A percentile compares a stretch with the other conserved stretches of the same genome.
Evolutionary conservation across 2,329 filamentous ascomycete genomes (phyloP).

Genomic region (Dactylellina haptotyla): DNA sequence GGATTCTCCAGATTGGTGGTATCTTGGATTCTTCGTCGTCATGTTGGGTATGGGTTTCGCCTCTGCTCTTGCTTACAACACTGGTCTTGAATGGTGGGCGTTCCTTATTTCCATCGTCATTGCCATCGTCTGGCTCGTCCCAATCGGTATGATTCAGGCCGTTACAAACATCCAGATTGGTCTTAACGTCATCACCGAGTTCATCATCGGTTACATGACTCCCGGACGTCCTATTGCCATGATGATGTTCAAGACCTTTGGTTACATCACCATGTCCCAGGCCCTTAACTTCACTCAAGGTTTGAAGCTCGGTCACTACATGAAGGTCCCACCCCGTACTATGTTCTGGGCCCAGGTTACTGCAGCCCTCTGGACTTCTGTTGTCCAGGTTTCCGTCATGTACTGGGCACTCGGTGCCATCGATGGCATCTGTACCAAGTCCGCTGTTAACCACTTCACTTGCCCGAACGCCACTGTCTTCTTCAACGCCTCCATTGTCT

Average conservation of each 20-base stretch:
- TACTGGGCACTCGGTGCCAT: conserved; percentile 73
- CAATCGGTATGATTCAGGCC: conserved; percentile 71
- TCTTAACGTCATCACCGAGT: conserved; percentile 66
- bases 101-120: conserved; percentile 69
- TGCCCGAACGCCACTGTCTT: conserved; percentile 71
- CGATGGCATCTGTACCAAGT: conserved; percentile 70
- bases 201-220: conserved; percentile 66
- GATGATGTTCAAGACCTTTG: conserved; percentile 66
- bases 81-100: conserved; percentile 64
- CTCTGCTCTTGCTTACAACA: conserved; percentile 59
- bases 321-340: conserved; percentile 71
- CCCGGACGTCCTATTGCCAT: conserved; percentile 65
- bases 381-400: conserved; percentile 73
- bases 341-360: conserved; percentile 75
- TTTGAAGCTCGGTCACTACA: conserved; percentile 66
- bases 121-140: conserved; percentile 70
- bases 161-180: conserved; percentile 70
- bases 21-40: conserved; percentile 67
- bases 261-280: conserved; percentile 65
- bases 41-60: conserved; percentile 62
- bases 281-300: conserved; percentile 65
- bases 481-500: conserved; percentile 76
- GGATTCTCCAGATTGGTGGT: conserved; percentile 61
- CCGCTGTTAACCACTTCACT: conserved; percentile 69
- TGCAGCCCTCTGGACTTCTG: conserved; percentile 73